Base-by-base conservation (phyloP, 2,329 filamentous ascomycete species). In the Pestalotiopsis sp. region DNA sequence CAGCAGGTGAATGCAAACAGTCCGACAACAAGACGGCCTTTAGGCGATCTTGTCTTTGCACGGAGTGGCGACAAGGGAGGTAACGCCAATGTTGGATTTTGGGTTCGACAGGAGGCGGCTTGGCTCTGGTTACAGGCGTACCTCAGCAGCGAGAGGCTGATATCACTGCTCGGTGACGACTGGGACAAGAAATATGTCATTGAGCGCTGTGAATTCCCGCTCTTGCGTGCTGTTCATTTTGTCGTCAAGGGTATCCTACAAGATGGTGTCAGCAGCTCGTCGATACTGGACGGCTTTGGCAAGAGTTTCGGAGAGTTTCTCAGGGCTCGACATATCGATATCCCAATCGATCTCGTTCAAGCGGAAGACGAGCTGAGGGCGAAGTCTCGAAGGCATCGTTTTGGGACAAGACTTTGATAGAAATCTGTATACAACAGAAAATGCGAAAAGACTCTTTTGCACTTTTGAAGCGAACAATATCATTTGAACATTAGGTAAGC, bases 281-380 rank as follows among this genome's bases (percentile, higher is more conserved):
- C 77, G 40, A 73, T 81, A 26, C 67, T 87, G 22, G 85, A 87
- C 74, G 78, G 79, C 2, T 81, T 87, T 70, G 85, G 81, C 1
- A 87, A 87, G 72, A 83, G 84, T 0, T 81, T 86, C 71, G 83
- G 79, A 14, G 85, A 87, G 76, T 87, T 82, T 73, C 71, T 86
- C 40, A 73, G 77, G 20, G 73, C 71, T 9, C 74, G 75, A 35
- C 61, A 73, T 11, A 75, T 78, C 20, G 74, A 74, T n/a, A 22
- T 79, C 56, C 77, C 77, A 0, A 35, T 24, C 10, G 69, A 71
- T 7, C 69, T 78, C 56, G 69, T 76, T 1, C 38, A 70, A 22
- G 62, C 26, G 3, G 75, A 77, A 62, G 67, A 73, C 4, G 44
- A 35, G 14, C n/a, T 62, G 20, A 26, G 59, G 11, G 17, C 1